These are phyloP conservation scores for Euphorbia corollata DNA, from an alignment of 441 rosid species.

Conservation along the genomic window DNA sequence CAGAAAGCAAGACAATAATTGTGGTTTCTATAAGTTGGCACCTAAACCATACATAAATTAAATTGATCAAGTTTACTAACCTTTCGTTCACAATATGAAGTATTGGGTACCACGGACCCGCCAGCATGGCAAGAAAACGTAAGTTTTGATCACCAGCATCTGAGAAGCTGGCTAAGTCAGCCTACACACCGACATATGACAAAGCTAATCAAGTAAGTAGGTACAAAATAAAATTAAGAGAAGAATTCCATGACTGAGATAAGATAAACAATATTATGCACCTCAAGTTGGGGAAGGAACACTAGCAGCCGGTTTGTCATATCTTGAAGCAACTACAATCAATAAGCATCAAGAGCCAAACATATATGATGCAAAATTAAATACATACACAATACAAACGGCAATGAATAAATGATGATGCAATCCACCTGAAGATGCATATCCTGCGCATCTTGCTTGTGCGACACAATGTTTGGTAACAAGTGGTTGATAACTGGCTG, in stretches of 20 bases:
- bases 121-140: conserved; percentile 71
- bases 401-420: conserved; percentile 11
- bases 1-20: not conserved
- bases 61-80: conserved; percentile 32
- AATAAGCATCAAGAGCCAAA: conserved; percentile 34
- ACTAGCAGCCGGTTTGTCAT: conserved; percentile 53
- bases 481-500: conserved; percentile 78
- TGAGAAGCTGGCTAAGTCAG: conserved; percentile 48
- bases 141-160: conserved; percentile 56
- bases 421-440: conserved; percentile 72
- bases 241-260: conserved; percentile 17
- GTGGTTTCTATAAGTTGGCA: not conserved
- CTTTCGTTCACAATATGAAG: conserved; percentile 63
- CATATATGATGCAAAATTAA: conserved; percentile 19
- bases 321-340: conserved; percentile 76
- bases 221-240: not conserved
- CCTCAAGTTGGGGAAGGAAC: conserved; percentile 92
- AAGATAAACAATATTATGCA: conserved; percentile 26
- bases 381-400: conserved; percentile 14
- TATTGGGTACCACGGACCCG: conserved; percentile 71
- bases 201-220: conserved; percentile 15
- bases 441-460: conserved; percentile 69
- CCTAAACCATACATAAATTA: conserved; percentile 8
- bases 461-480: conserved; percentile 57
- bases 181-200: conserved; percentile 31